A percentile compares a stretch with the other conserved stretches of the same genome.
phyloP scores from a whole-genome alignment of 495 filamentous ascomycete genomes.

The Aspergillus indologenus region DNA sequence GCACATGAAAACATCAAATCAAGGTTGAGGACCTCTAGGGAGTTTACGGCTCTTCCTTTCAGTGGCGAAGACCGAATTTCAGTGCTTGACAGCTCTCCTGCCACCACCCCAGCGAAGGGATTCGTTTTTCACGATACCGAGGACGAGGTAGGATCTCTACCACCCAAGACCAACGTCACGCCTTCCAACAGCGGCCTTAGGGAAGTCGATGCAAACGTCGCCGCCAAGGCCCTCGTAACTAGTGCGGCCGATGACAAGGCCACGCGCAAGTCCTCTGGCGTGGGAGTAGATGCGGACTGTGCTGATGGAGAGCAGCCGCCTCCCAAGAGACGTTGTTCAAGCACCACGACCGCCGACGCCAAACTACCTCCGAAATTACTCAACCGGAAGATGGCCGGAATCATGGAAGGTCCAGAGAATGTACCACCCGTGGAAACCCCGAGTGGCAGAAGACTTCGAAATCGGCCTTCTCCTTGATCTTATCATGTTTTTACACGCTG shows the following conservation, averaged over 20 bases:
- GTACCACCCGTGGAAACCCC: constrained; percentile 41
- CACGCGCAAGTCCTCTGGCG: constrained; percentile 21
- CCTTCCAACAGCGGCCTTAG: constrained; percentile 50
- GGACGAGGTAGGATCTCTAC: constrained; percentile 41
- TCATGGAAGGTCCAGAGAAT: constrained; percentile 61
- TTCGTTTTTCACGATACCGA: constrained; percentile 45
- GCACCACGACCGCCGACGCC: constrained; percentile 31
- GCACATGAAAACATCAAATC: constrained; percentile 65
- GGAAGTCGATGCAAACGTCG: constrained; percentile 55
- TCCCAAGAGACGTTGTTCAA: constrained; percentile 53
- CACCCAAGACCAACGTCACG: constrained; percentile 33
- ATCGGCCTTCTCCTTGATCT: constrained; percentile 26
- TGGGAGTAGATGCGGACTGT: constrained; percentile 22
- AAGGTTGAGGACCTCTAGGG: constrained; percentile 46
- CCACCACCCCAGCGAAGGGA: constrained; percentile 34
- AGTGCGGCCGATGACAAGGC: constrained; percentile 20
- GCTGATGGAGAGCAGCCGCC: constrained; percentile 47
- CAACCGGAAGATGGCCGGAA: constrained; percentile 42
- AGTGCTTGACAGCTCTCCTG: constrained; percentile 25
- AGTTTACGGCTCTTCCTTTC: constrained; percentile 38
- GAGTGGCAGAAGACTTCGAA: constrained; percentile 28
- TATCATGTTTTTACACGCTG: constrained; percentile 5
- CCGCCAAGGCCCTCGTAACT: constrained; percentile 34
- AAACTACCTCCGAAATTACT: constrained; percentile 44
- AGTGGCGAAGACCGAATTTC: constrained; percentile 29